Conservation (phyloP, 164 flowering plant genomes). For the Warburgia ugandensis region DNA sequence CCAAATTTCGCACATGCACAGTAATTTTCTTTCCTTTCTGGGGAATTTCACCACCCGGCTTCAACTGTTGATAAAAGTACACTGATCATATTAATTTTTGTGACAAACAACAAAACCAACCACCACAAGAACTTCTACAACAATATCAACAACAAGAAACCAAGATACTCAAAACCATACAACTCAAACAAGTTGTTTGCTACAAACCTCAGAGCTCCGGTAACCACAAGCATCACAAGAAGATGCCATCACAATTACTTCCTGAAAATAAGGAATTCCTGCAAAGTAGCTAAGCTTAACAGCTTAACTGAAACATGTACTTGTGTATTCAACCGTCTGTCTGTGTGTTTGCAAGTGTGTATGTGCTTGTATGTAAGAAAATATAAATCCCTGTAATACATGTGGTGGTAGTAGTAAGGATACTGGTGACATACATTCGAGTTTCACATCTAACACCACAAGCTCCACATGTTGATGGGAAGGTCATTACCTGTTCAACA, state of each 20-base stretch:
- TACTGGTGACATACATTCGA: slow-evolving; percentile 88
- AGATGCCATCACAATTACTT: slow-evolving; percentile 96
- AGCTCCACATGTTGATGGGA: slow-evolving; percentile 94
- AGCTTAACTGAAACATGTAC: too few relatives aligned
- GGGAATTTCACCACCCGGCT: slow-evolving; percentile 84
- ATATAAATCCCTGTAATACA: too few relatives aligned
- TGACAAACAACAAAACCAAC: not conserved
- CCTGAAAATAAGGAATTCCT: slow-evolving; percentile 95
- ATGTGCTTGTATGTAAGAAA: too few relatives aligned
- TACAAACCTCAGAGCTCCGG: slow-evolving; percentile 86
- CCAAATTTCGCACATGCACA: slow-evolving; percentile 44
- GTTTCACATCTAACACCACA: slow-evolving; percentile 74
- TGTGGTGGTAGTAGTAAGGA: slow-evolving; percentile 48
- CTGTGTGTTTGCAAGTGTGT: too few relatives aligned
- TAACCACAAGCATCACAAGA: slow-evolving; percentile 91
- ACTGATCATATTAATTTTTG: slow-evolving; percentile 2
- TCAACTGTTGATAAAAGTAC: slow-evolving; percentile 42
- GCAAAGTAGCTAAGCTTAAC: slow-evolving; percentile 29
- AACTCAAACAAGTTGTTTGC: not conserved
- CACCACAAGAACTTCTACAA: too few relatives aligned
- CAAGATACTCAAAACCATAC: not conserved
- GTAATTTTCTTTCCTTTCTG: slow-evolving; percentile 68
- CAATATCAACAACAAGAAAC: not conserved
- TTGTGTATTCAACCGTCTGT: too few relatives aligned
- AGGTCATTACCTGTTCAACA: slow-evolving; percentile 75